A percentile compares a stretch with the other conserved stretches of the same genome.
Conservation (phyloP, 805 yeast species). For the Kluyveromyces dobzhanskii region DNA sequence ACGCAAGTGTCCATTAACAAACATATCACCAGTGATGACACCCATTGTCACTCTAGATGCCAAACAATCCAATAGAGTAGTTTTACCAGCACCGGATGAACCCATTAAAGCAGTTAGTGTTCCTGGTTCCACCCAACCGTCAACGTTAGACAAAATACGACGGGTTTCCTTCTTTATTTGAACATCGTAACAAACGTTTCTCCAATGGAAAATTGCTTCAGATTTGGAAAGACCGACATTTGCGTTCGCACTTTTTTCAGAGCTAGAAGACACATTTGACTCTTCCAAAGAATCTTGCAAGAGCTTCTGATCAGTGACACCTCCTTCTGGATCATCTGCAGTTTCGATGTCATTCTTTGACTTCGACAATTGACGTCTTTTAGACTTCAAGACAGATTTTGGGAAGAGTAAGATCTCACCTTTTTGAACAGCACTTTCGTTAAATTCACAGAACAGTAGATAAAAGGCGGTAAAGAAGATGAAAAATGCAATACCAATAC, state of each 20-base stretch:
- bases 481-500: constrained; percentile 50
- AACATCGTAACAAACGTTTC: constrained; percentile 62
- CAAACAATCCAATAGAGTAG: constrained; percentile 64
- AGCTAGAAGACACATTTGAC: constrained; percentile 6
- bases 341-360: constrained; percentile 23
- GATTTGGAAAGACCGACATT: constrained; percentile 27
- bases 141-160: constrained; percentile 54
- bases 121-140: constrained; percentile 81
- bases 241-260: constrained; percentile 12
- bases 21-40: constrained; percentile 60
- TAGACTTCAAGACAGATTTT: constrained; percentile 37
- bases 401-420: constrained; percentile 66
- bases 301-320: constrained; percentile 17
- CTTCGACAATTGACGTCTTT: constrained; percentile 30
- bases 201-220: constrained; percentile 66
- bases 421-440: constrained; percentile 56
- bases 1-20: constrained; percentile 60
- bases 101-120: constrained; percentile 79
- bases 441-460: constrained; percentile 45
- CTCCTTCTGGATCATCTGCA: constrained; percentile 9
- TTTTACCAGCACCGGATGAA: constrained; percentile 82
- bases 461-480: constrained; percentile 48
- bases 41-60: constrained; percentile 67
- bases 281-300: constrained; percentile 16
- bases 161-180: constrained; percentile 53